A percentile compares a stretch with the other conserved stretches of the same genome.
Conservation (phyloP, 805 yeast genomes). For the Ascoidea asiatica region DNA sequence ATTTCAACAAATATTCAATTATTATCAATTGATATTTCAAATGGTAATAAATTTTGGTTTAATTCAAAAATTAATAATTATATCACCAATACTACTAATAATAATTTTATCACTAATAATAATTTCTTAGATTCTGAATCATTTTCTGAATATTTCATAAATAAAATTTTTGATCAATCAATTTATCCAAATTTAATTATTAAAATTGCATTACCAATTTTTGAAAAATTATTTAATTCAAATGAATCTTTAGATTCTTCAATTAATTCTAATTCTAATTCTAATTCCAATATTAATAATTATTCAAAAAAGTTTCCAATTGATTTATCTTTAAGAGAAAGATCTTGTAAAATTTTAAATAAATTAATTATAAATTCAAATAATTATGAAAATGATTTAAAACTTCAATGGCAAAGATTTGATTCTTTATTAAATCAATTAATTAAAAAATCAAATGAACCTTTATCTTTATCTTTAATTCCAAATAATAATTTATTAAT, state of each 20-base stretch:
- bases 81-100: background rate
- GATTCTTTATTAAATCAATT: constrained; percentile 32
- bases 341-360: constrained; percentile 20
- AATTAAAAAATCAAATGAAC: constrained; percentile 33
- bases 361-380: constrained; percentile 13
- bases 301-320: constrained; percentile 12
- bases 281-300: constrained; percentile 12
- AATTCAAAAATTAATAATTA: constrained; percentile 6
- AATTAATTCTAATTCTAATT: background rate
- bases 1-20: constrained; percentile 32
- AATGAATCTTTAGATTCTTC: background rate
- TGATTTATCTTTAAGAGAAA: constrained; percentile 20
- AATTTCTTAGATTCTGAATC: constrained; percentile 19
- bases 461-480: constrained; percentile 31
- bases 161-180: constrained; percentile 35
- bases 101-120: constrained; percentile 11
- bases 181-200: constrained; percentile 34
- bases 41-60: constrained; percentile 14
- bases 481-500: background rate
- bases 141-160: constrained; percentile 25
- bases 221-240: constrained; percentile 28
- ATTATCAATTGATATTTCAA: constrained; percentile 16
- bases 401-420: constrained; percentile 53
- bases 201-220: constrained; percentile 37
- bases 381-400: constrained; percentile 22